Percentiles rank a stretch among this genome's conserved stretches.
These are phyloP conservation scores for Russula olivacea DNA, from an alignment of 768 basidiomycete species.

Conservation along the genomic window DNA sequence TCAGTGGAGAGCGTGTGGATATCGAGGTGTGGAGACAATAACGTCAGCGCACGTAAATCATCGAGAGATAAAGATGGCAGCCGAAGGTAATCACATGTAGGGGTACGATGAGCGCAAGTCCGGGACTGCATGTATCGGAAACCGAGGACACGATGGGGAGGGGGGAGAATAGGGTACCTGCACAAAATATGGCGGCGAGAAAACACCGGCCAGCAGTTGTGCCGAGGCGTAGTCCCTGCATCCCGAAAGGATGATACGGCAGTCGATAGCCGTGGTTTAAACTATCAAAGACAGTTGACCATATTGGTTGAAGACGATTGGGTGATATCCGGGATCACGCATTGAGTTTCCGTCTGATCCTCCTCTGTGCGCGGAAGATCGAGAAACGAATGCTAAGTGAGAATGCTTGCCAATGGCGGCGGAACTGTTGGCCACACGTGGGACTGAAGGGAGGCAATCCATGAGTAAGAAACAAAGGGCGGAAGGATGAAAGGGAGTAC, in stretches of 20 bases:
- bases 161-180: not conserved
- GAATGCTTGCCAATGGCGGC: constrained; percentile 57
- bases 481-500: constrained; percentile 4
- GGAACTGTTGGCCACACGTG: constrained; percentile 49
- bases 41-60: not conserved
- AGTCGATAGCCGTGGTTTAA: constrained; percentile 21
- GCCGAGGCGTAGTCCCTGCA: not conserved
- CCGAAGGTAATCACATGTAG: constrained; percentile 8
- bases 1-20: not conserved
- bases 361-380: constrained; percentile 48
- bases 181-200: not conserved
- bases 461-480: constrained; percentile 3
- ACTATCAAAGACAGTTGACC: constrained; percentile 11
- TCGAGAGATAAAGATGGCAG: constrained; percentile 1
- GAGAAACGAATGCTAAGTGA: constrained; percentile 50
- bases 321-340: constrained; percentile 4
- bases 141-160: not conserved
- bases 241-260: constrained; percentile 6
- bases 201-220: not conserved
- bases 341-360: constrained; percentile 29
- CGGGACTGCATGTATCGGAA: constrained; percentile 5
- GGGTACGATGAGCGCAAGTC: not conserved
- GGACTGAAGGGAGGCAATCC: constrained; percentile 36
- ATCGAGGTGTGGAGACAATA: not conserved
- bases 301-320: not conserved